Conservation (phyloP, 495 filamentous ascomycete species). For the Rhypophila decipiens region DNA sequence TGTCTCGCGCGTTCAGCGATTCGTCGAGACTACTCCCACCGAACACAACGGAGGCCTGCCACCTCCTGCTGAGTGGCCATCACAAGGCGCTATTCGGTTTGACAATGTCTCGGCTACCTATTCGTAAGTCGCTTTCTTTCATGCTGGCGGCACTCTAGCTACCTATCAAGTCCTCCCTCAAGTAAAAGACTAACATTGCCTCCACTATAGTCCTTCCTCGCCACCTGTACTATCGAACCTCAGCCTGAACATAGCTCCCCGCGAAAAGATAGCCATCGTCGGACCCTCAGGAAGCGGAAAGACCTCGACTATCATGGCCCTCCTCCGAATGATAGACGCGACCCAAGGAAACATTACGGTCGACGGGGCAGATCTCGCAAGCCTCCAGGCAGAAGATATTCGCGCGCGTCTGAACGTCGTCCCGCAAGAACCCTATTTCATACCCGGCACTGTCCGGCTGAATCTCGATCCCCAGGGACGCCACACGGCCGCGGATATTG, state of each 20-base stretch:
- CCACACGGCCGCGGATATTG: not conserved
- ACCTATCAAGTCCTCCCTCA: too few relatives aligned
- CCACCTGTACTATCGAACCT: not conserved
- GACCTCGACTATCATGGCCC: conserved; percentile 75
- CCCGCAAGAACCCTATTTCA: conserved; percentile 52
- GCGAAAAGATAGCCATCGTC: conserved; percentile 1
- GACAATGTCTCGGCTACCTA: not conserved
- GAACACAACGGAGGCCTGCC: not conserved
- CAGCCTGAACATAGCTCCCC: not conserved
- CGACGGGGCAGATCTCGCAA: conserved; percentile 1
- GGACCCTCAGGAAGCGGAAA: conserved; percentile 51
- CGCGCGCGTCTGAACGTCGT: conserved; percentile 4
- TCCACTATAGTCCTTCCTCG: not conserved
- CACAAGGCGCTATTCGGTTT: not conserved
- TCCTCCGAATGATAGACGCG: conserved; percentile 84
- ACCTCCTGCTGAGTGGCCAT: not conserved
- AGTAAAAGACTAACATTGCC: not conserved
- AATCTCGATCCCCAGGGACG: conserved; percentile 4
- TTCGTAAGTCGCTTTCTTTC: not conserved
- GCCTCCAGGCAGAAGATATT: not conserved
- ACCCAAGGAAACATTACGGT: conserved; percentile 38
- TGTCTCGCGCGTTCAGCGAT: conserved; percentile 33
- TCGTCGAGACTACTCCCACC: conserved; percentile 11
- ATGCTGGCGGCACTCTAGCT: not conserved
- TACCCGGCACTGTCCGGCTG: conserved; percentile 25